Base-by-base conservation (phyloP, 2,329 filamentous ascomycete genomes). In the Didymosphaeria variabile region DNA sequence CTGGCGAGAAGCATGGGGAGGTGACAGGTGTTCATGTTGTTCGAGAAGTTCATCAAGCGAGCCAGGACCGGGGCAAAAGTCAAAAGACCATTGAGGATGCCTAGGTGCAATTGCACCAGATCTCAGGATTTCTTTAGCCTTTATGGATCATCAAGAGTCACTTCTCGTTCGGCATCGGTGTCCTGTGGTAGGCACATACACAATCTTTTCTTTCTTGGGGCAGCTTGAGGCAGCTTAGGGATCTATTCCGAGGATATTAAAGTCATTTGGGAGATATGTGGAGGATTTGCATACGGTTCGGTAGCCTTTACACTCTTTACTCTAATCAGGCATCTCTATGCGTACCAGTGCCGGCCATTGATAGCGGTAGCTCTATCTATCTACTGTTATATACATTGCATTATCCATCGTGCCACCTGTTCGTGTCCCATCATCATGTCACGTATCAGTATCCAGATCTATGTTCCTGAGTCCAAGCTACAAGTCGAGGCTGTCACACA, bases 31-130 rank as follows among this genome's bases (percentile, higher is more conserved):
- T 76, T 1, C 62, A 67, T n/a, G 67, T 77, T n/a, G 42, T 70
- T 8, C 66, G 58, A 7, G 75, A 75, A 40, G 66, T 76, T 17
- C 65, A 65, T 17, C 64, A 71, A 17, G 65, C 67, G 13, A 47
- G 58, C 29, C 58, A 66, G 26, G 61, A 52, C 1, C 56, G 40
- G n/a, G 58, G 29, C 26, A 55, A 46, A 12, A 58, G 61, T n/a
- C 50, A 59, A 10, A 61, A 60, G 45, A 58, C 50, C 8, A 60
- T 61, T 36, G 58, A 38, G 12, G 49, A 57, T 36, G 58, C 45
- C 19, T 67, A 61, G 61, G 61, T 38, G 12, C 38, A 52, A 38
- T 10, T n/a, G 32, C 5, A 19, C 31, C 13, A 36, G 1, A 10
- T 32, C 9, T 38, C 13, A 10, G 9, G n/a, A n/a, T 13, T 52